Base-by-base conservation (phyloP, 768 basidiomycete species). In the Trametes sanguinea region DNA sequence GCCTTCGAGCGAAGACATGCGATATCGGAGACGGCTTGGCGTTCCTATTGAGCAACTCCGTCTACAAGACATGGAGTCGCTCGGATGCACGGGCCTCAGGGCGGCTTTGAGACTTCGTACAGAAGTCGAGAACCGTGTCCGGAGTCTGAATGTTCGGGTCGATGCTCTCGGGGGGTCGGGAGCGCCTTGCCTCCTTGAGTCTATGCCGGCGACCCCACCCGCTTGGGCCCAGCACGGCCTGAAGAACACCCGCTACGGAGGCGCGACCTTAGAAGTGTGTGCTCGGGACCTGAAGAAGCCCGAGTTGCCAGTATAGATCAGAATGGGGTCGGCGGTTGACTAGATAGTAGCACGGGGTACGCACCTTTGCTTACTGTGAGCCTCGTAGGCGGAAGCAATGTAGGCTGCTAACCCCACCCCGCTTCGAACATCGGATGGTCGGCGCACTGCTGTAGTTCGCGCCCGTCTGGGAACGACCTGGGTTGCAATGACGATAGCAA, bases 11-110 rank as follows among this genome's bases (percentile, higher is more conserved):
- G 55, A 37, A 52, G 50, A 51, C 22, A n/a, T 48, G 16, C 51
- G 35, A 16, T 22, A 50, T 54, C 44, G 56, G 39, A 42, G 35
- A 59, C 29, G 40, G 51, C 62, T 63, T 63, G 62, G 62, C 62
- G 53, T 14, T 29, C 43, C 17, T 8, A 44, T 59, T 35, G 44
- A 57, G 62, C 30, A 63, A 55, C 22, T 27, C 1, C 33, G 47
- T 22, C 11, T 48, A 45, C 46, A 22, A 29, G 4, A 11, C 4
- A 30, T 48, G 62, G 62, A 63, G 62, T 63, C 62, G 62, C 62
- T 63, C 57, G 54, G 51, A 59, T 22, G 42, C 32, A 56, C 55
- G 55, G 61, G 39, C 61, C 61, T 57, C 47, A 43, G 29, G 51
- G 51, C 55, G 55, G 61, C 60, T 42, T 51, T 59, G 29, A 22